These are phyloP conservation scores for Chytriomyces hyalinus DNA, from an alignment of 192 early-diverging fungal species.

Conservation along the genomic window DNA sequence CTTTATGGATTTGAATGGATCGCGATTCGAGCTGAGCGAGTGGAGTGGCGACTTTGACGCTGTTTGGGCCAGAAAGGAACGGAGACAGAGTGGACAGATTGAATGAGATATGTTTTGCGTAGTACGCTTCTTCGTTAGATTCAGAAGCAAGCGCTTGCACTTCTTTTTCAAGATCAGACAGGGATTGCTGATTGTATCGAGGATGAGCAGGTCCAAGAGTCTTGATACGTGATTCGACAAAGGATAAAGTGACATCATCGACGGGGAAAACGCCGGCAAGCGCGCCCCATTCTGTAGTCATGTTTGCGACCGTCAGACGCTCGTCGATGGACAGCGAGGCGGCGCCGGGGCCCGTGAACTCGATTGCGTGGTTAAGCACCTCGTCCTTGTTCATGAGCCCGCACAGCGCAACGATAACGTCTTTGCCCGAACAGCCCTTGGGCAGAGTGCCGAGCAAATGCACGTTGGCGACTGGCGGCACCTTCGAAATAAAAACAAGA, in stretches of 20 bases:
- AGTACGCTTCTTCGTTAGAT: conserved; percentile 71
- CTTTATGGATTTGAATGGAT: conserved; percentile 89
- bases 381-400: conserved; percentile 91
- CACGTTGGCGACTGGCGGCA: conserved; percentile 89
- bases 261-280: conserved; percentile 96
- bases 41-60: conserved; percentile 90
- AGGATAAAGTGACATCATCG: conserved; percentile 74
- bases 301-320: conserved; percentile 95
- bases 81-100: conserved; percentile 88
- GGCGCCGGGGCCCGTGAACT: conserved; percentile 83
- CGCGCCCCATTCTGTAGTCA: conserved; percentile 99
- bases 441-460: conserved; percentile 79
- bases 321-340: conserved; percentile 79
- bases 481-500: neutral
- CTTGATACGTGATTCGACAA: conserved; percentile 43
- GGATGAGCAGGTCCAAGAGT: conserved; percentile 41
- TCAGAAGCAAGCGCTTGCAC: conserved; percentile 67
- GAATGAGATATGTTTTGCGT: conserved; percentile 83
- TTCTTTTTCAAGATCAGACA: conserved; percentile 70
- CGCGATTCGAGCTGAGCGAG: conserved; percentile 74
- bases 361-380: conserved; percentile 92
- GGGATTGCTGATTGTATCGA: conserved; percentile 49
- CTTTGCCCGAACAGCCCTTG: conserved; percentile 91
- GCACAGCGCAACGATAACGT: conserved; percentile 94
- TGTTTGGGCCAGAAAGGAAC: conserved; percentile 92